Conservation (phyloP, 331 rosid genomes). For the Quercus phellos region DNA sequence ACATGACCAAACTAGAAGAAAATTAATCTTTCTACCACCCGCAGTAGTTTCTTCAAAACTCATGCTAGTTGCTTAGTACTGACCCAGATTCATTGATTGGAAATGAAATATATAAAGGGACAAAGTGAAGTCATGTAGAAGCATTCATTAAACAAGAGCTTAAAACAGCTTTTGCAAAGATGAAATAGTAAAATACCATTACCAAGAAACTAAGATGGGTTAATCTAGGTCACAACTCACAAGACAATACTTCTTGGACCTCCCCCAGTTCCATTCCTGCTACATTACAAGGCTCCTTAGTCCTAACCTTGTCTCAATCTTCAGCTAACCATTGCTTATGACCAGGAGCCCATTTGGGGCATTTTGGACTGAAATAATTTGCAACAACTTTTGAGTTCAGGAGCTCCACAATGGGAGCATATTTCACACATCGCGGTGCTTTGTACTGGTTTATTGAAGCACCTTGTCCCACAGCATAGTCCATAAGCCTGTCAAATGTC, state of each 20-base stretch:
- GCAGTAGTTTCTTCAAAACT: not conserved
- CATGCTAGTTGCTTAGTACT: not conserved
- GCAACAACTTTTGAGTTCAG: slow-evolving; percentile 31
- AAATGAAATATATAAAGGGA: not conserved
- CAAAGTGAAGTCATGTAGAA: not conserved
- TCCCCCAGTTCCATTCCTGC: not conserved
- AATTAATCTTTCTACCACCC: not conserved
- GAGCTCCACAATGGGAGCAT: slow-evolving; percentile 36
- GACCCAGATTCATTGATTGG: not conserved
- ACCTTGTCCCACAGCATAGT: slow-evolving; percentile 45
- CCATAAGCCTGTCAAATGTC: slow-evolving; percentile 61
- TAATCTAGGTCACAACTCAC: not conserved
- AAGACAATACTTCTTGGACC: not conserved
- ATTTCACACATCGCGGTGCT: slow-evolving; percentile 51
- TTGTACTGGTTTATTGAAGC: slow-evolving; percentile 62
- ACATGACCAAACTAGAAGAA: not conserved
- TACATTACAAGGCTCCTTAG: not conserved
- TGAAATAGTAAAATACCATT: not conserved
- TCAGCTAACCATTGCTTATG: slow-evolving; percentile 29
- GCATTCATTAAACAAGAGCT: not conserved
- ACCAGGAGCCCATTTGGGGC: slow-evolving; percentile 53
- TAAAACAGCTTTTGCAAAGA: not conserved
- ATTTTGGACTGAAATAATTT: slow-evolving; percentile 39
- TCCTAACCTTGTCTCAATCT: not conserved
- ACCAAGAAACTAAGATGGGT: not conserved